A percentile compares a stretch with the other conserved stretches of the same genome.
phyloP scores from a whole-genome alignment of 2,329 filamentous ascomycete genomes.

The Aphanocladium album region DNA sequence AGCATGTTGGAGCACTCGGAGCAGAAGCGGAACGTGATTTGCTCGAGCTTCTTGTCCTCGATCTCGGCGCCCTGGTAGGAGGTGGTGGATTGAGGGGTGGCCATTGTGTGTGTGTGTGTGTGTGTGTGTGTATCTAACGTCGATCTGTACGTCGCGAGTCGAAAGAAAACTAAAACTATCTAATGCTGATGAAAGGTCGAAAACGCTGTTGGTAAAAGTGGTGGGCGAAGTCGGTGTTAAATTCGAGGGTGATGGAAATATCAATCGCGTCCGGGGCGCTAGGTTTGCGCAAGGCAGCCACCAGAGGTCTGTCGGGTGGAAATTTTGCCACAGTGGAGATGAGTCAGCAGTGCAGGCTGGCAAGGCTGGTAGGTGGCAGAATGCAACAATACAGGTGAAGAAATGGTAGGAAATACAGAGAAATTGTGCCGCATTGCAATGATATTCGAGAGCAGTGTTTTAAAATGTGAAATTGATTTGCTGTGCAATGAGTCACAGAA shows the following conservation, averaged over 20 bases:
- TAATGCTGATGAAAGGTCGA: not conserved
- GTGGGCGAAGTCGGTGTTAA: not conserved
- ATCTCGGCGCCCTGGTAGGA: constrained; percentile 37
- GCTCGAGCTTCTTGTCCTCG: constrained; percentile 56
- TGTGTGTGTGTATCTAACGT: too few relatives aligned
- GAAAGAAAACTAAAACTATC: not conserved
- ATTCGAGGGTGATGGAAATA: not conserved
- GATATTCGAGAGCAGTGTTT: too few relatives aligned
- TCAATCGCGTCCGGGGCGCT: not conserved
- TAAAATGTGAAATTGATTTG: too few relatives aligned
- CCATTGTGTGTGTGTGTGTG: constrained; percentile 37
- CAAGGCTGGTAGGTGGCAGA: too few relatives aligned
- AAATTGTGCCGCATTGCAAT: too few relatives aligned
- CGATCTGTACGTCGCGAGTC: too few relatives aligned
- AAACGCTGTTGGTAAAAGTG: too few relatives aligned
- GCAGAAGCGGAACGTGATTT: constrained; percentile 96
- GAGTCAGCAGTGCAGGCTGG: not conserved
- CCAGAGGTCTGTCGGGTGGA: not conserved
- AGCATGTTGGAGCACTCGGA: constrained; percentile 98
- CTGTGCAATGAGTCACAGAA: not conserved
- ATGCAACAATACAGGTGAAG: too few relatives aligned
- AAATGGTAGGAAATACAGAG: too few relatives aligned
- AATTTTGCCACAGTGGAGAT: not conserved
- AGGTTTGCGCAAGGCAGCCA: not conserved
- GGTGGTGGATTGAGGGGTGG: constrained; percentile 50